Evolutionary conservation across 768 basidiomycete genomes (phyloP), one percentile per base, ranked within the genome.

Genomic region (Candolleomyces eurysporus): DNA sequence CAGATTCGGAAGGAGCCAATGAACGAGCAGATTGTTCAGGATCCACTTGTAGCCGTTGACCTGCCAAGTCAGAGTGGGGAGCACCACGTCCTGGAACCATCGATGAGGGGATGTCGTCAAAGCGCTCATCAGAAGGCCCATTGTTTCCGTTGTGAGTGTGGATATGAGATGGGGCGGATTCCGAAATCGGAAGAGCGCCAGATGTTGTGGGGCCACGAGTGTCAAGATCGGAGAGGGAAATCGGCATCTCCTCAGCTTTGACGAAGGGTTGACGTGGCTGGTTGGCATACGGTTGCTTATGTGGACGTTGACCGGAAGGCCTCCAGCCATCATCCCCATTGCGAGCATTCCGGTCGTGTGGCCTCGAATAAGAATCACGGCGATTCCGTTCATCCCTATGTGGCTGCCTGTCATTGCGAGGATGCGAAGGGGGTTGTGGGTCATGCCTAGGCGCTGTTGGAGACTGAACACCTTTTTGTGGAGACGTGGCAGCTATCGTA

Each of bases 321-420:
- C 43, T 57, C 16, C 63, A 57, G 55, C 56, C 39, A 48, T 55
- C 57, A 22, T 61, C 58, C 61, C 52, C 19, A 43, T 56, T 45
- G 19, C 53, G 55, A 60, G 59, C 31, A 42, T 16, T 61, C 10
- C 57, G 49, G 51, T 65, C 61, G 51, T 65, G 46, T 13, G 61
- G 61, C 26, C 59, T 48, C 46, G 61, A 55, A 17, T 65, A 61
- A 48, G 49, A 59, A 51, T 65, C 61, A n/a, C 63, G 43, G 31
- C 53, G 36, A 46, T 65, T 58, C 22, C 57, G 50, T 30, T 30
- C 56, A 43, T 52, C 58, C 45, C 50, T 48, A 30, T 58, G 26
- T 13, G 14, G 42, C 19, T 32, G 42, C 21, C 53, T 64, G 43
- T 61, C 63, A 40, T 64, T 60, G 39, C 63, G 48, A 39, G 59